Percentiles rank a stretch among this genome's conserved stretches.
These are phyloP conservation scores for Entelexis sorbosivorans DNA, from an alignment of 1,139 yeast species.

Conservation along the genomic window DNA sequence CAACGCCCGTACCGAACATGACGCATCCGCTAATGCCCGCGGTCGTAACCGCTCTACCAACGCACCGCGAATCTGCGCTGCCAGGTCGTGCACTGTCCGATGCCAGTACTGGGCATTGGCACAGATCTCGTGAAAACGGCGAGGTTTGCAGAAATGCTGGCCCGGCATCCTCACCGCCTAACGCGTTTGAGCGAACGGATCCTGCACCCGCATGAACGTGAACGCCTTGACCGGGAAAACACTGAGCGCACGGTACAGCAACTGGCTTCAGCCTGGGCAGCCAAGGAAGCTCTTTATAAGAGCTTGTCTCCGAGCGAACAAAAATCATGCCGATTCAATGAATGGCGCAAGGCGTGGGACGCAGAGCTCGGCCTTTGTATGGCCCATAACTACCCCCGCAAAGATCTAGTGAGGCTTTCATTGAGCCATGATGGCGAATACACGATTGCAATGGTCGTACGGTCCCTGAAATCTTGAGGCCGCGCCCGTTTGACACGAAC, in stretches of 20 bases:
- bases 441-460: slow-evolving; percentile 30
- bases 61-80: neutral
- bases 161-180: slow-evolving; percentile 28
- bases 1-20: neutral
- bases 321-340: slow-evolving; percentile 41
- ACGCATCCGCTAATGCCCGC: too few species aligned
- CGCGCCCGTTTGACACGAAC: too few species aligned
- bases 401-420: slow-evolving; percentile 45
- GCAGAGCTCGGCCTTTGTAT: slow-evolving; percentile 15
- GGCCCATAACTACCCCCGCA: slow-evolving; percentile 17
- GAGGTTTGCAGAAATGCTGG: slow-evolving; percentile 41
- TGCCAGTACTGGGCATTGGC: slow-evolving; percentile 42
- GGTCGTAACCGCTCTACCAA: too few species aligned
- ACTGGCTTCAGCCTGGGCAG: slow-evolving; percentile 60
- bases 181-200: slow-evolving; percentile 40
- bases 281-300: slow-evolving; percentile 66
- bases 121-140: slow-evolving; percentile 46
- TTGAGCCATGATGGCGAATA: slow-evolving; percentile 58
- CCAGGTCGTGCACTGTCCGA: neutral
- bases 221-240: slow-evolving; percentile 13
- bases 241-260: slow-evolving; percentile 27
- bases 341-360: slow-evolving; percentile 37
- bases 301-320: slow-evolving; percentile 45
- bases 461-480: neutral
- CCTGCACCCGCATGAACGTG: slow-evolving; percentile 42